phyloP scores from a whole-genome alignment of 768 basidiomycete species.

The Terana coerulea region DNA sequence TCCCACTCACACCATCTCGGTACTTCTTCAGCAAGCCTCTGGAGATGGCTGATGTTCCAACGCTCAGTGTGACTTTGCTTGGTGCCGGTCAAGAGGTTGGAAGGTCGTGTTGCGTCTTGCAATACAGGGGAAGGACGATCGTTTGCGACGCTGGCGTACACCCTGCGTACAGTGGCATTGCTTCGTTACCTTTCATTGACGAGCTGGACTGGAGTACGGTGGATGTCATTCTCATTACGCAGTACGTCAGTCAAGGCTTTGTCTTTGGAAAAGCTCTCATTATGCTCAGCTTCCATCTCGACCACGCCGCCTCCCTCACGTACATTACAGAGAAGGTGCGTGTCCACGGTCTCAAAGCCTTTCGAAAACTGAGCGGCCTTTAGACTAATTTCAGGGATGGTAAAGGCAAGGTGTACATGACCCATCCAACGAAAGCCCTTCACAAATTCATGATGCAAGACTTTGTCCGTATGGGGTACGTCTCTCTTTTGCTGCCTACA shows the following conservation, averaged over 20 bases:
- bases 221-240: conserved; percentile 92
- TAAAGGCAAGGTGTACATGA: conserved; percentile 99
- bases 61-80: conserved; percentile 81
- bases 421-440: conserved; percentile 97
- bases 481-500: conserved; percentile 7
- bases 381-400: conserved; percentile 99
- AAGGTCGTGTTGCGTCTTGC: conserved; percentile 92
- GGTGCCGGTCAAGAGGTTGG: conserved; percentile 99
- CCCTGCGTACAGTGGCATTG: conserved; percentile 95
- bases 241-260: conserved; percentile 49
- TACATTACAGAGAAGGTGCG: conserved; percentile 95
- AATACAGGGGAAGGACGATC: conserved; percentile 90
- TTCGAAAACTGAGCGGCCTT: neutral
- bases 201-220: conserved; percentile 98
- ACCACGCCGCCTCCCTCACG: conserved; percentile 95
- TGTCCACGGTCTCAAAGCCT: conserved; percentile 9
- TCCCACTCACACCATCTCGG: too few species aligned
- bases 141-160: conserved; percentile 97
- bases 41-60: conserved; percentile 43
- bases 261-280: neutral
- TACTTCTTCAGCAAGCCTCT: too few species aligned
- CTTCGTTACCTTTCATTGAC: conserved; percentile 94
- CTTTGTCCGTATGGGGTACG: conserved; percentile 91
- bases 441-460: conserved; percentile 99
- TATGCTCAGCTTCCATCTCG: conserved; percentile 83